Conservation (phyloP, 495 filamentous ascomycete species). For the Aspergillus incahuasiensis region DNA sequence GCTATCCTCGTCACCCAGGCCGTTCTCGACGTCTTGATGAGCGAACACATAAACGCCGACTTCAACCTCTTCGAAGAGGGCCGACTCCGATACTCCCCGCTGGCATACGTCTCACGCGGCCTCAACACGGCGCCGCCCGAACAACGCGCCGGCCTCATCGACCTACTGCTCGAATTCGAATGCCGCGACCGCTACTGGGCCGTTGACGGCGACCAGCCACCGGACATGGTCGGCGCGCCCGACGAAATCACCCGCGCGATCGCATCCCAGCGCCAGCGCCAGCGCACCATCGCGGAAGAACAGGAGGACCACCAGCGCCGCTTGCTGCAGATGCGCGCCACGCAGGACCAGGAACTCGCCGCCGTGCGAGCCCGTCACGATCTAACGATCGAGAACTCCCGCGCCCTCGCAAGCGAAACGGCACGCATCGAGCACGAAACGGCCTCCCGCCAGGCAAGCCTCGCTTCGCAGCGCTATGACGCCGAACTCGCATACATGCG, state of each 20-base stretch:
- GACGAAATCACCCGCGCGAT: constrained; percentile 1
- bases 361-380: not conserved
- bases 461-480: constrained; percentile 2
- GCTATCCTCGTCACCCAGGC: constrained; percentile 6
- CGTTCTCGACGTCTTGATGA: constrained; percentile 6
- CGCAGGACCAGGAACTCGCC: constrained; percentile 3
- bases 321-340: not conserved
- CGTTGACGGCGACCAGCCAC: constrained; percentile 7
- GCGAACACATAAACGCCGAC: constrained; percentile 4
- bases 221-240: constrained; percentile 5
- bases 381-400: not conserved
- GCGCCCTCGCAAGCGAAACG: not conserved
- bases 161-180: constrained; percentile 4
- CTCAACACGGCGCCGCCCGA: not conserved
- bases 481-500: constrained; percentile 11
- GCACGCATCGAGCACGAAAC: constrained; percentile 7
- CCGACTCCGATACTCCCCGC: constrained; percentile 6
- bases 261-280: not conserved
- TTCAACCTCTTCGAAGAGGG: constrained; percentile 12
- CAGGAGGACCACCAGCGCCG: constrained; percentile 11
- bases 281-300: constrained; percentile 1
- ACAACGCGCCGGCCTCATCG: constrained; percentile 1
- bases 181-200: constrained; percentile 12
- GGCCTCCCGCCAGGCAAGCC: not conserved
- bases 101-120: constrained; percentile 3